These are phyloP conservation scores for Lavandula angustifolia DNA, from an alignment of 257 asterid genomes.

Conservation along the genomic window DNA sequence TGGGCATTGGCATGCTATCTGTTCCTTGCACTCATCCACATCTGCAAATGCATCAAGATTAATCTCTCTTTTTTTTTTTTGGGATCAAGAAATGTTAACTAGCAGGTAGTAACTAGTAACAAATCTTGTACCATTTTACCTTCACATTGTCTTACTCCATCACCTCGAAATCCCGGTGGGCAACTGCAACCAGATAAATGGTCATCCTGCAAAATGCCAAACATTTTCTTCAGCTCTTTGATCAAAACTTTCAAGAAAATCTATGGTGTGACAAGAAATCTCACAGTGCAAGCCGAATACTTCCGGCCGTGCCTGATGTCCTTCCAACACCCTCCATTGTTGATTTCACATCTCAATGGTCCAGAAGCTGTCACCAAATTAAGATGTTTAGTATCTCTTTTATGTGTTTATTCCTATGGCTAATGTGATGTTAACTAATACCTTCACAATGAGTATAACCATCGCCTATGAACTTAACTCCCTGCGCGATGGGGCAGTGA, in stretches of 20 bases:
- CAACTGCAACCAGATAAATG: constrained; percentile 73
- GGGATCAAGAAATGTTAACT: neutral
- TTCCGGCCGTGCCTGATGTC: constrained; percentile 57
- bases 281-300: constrained; percentile 84
- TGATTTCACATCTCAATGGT: constrained; percentile 72
- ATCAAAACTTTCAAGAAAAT: neutral
- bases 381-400: neutral
- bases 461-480: constrained; percentile 80
- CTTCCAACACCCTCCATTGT: constrained; percentile 94
- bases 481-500: constrained; percentile 84
- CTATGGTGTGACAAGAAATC: constrained; percentile 26
- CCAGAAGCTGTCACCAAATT: constrained; percentile 70
- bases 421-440: constrained; percentile 21
- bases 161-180: constrained; percentile 94
- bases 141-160: constrained; percentile 75
- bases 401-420: neutral
- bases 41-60: constrained; percentile 40
- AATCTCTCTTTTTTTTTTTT: no score
- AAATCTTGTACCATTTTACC: constrained; percentile 43
- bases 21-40: constrained; percentile 76
- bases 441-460: constrained; percentile 95
- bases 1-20: constrained; percentile 49
- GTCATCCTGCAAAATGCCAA: constrained; percentile 52
- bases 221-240: neutral
- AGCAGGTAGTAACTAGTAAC: neutral